phyloP scores from a whole-genome alignment of 2,329 filamentous ascomycete genomes.

The Botrytis sinoallii region DNA sequence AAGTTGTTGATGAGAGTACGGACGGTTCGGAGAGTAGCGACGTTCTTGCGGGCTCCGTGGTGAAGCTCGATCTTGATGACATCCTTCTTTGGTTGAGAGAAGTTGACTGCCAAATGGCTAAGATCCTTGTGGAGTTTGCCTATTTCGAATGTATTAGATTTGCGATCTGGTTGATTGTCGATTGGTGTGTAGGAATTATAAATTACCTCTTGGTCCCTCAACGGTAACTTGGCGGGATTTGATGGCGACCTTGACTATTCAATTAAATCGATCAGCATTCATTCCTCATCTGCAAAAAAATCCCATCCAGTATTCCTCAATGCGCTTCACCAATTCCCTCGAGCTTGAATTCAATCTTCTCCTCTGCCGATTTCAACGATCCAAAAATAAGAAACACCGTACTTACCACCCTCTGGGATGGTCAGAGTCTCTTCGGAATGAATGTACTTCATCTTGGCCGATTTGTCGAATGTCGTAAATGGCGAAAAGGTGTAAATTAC shows the following conservation, averaged over 20 bases:
- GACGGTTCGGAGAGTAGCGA: slow-evolving; percentile 97
- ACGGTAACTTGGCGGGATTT: slow-evolving; percentile 96
- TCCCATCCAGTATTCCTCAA: slow-evolving; percentile 2
- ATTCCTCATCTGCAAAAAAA: slow-evolving; percentile 21
- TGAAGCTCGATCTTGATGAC: slow-evolving; percentile 96
- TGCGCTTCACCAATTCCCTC: slow-evolving; percentile 15
- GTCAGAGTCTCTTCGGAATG: slow-evolving; percentile 94
- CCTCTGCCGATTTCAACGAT: neutral
- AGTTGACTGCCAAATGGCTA: slow-evolving; percentile 93
- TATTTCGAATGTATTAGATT: slow-evolving; percentile 43
- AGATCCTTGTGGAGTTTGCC: slow-evolving; percentile 97
- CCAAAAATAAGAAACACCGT: slow-evolving; percentile 9
- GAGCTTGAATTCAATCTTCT: slow-evolving; percentile 6
- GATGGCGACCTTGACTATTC: slow-evolving; percentile 92
- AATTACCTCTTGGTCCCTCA: slow-evolving; percentile 87
- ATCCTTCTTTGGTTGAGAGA: slow-evolving; percentile 81
- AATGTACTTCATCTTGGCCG: slow-evolving; percentile 97
- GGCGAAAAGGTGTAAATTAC: slow-evolving; percentile 19
- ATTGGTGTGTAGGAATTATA: slow-evolving; percentile 24
- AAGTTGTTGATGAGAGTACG: slow-evolving; percentile 98
- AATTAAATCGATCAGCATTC: slow-evolving; percentile 41
- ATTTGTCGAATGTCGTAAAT: slow-evolving; percentile 29
- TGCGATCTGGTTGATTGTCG: slow-evolving; percentile 22
- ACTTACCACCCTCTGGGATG: slow-evolving; percentile 96
- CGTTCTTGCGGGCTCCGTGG: slow-evolving; percentile 96